A percentile compares a stretch with the other conserved stretches of the same genome.
These are phyloP conservation scores for Crepidotus variabilis DNA, from an alignment of 768 basidiomycete genomes.

Conservation along the genomic window DNA sequence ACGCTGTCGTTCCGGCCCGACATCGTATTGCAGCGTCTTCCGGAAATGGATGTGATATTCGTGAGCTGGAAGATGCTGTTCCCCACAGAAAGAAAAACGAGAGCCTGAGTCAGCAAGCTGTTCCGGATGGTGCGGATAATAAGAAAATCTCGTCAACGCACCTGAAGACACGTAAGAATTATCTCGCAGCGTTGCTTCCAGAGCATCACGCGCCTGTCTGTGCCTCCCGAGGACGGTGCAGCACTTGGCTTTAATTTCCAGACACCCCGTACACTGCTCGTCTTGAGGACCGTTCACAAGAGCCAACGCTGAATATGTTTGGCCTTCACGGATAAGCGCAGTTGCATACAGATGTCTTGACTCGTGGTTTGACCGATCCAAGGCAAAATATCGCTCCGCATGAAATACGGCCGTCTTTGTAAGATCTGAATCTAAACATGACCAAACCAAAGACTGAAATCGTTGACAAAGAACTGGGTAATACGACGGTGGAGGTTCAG, in stretches of 20 bases:
- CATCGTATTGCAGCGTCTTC: constrained; percentile 74
- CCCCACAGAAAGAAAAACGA: constrained; percentile 6
- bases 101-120: constrained; percentile 9
- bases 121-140: constrained; percentile 4
- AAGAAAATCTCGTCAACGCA: constrained; percentile 31
- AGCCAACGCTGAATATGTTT: constrained; percentile 18
- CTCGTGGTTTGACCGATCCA: constrained; percentile 68
- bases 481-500: constrained; percentile 36
- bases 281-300: constrained; percentile 63
- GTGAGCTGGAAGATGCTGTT: constrained; percentile 51
- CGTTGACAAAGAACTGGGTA: constrained; percentile 61
- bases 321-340: constrained; percentile 35
- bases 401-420: constrained; percentile 82
- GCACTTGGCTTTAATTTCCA: constrained; percentile 76
- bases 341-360: constrained; percentile 84
- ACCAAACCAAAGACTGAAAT: constrained; percentile 74
- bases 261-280: constrained; percentile 66
- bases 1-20: constrained; percentile 70
- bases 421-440: constrained; percentile 79
- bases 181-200: constrained; percentile 60
- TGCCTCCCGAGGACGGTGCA: constrained; percentile 70
- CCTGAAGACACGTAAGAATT: constrained; percentile 50
- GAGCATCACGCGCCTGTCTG: constrained; percentile 70
- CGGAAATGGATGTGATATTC: constrained; percentile 57
- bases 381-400: constrained; percentile 77